Conservation (phyloP, 2,329 filamentous ascomycete genomes). For the Aspergillus quadrilineatus region DNA sequence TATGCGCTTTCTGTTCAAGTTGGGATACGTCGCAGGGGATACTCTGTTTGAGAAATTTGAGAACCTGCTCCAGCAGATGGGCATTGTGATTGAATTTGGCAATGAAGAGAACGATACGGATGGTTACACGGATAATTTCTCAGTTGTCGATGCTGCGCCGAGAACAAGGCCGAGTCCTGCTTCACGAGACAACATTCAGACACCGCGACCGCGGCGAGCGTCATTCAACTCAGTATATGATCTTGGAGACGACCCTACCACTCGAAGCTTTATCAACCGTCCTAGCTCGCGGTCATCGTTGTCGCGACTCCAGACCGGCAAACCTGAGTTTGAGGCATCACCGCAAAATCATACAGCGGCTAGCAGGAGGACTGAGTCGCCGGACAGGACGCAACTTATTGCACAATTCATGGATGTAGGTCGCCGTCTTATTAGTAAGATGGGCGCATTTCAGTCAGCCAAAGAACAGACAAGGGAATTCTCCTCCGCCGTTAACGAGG, state of each 20-base stretch:
- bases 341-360: conserved; percentile 17
- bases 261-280: conserved; percentile 36
- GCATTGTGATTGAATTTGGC: conserved; percentile 67
- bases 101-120: conserved; percentile 43
- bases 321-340: conserved; percentile 33
- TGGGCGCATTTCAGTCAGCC: conserved; percentile 29
- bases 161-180: conserved; percentile 21
- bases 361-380: conserved; percentile 21
- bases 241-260: conserved; percentile 53
- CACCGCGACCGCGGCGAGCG: conserved; percentile 46
- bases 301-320: conserved; percentile 42
- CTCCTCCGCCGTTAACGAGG: conserved; percentile 29
- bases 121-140: conserved; percentile 24
- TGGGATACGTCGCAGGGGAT: conserved; percentile 60
- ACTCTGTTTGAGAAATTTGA: conserved; percentile 69
- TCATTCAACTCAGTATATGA: conserved; percentile 57
- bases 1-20: conserved; percentile 74
- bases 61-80: conserved; percentile 65
- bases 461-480: conserved; percentile 28
- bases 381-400: conserved; percentile 38
- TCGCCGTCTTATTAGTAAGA: conserved; percentile 35
- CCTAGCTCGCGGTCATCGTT: conserved; percentile 46
- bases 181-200: conserved; percentile 29
- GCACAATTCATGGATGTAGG: conserved; percentile 41
- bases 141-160: conserved; percentile 25